Evolutionary conservation across 441 rosid genomes (phyloP), one percentile per base, ranked within the genome.

Genomic region (Gossypium lobatum): DNA sequence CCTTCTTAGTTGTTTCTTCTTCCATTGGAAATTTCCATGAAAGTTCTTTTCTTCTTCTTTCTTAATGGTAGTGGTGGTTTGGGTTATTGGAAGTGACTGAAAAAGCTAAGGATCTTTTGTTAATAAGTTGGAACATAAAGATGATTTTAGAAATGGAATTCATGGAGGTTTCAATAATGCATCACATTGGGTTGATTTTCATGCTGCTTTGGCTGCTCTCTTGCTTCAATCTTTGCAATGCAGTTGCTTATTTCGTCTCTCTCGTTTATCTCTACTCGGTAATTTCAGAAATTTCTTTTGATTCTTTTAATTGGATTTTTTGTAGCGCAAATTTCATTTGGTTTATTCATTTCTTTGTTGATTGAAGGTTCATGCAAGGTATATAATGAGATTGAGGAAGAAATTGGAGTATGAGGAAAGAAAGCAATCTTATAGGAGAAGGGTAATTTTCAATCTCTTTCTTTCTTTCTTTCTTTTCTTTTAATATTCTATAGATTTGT

Each of bases 211-310:
- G 96, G 93, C 37, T 80, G 73, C 89, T 93, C n/a, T 85, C 91
- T 65, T 74, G 63, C 85, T 87, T 82, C 80, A 72, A 87, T 81
- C 83, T 75, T 50, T 80, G 89, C 77, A 84, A 85, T 71, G 78
- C 88, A 5, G 18, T 85, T 34, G 84, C 83, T 70, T 92, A 80
- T 80, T 75, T 93, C 75, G 76, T 83, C 16, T 83, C 96, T 74
- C 77, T 93, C 8, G 23, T 88, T 1, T 93, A 95, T 82, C 90
- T 95, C 54, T 89, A 68, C 82, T 55, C 83, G 95, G 99, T 95
- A 88, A 37, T 45, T 21, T 26, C 10, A 48, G 64, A 64, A 39
- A 16, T 31, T 21, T 60, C 55, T 57, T 48, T 23, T 9, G 11
- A 9, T 70, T 53, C 4, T 26, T 63, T 73, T 6, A 1, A 25